Evolutionary conservation across 371 early-diverging fungal genomes (phyloP).

Genomic region (Mortierella sp.): DNA sequence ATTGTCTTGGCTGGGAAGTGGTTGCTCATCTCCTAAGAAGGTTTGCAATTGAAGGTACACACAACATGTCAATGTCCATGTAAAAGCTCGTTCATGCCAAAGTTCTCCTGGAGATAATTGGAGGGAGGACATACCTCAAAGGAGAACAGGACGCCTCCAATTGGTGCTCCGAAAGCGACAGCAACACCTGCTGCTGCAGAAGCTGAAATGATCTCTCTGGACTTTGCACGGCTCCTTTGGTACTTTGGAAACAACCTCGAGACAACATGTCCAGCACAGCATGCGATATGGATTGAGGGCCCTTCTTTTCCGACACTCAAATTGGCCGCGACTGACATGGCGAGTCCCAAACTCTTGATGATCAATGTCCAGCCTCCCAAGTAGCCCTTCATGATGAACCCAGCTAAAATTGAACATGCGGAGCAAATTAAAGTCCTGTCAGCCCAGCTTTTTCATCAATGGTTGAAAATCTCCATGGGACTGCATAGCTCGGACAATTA

Average conservation of each 20-base stretch:
- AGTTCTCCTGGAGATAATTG: neutral
- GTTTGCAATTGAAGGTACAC: no score
- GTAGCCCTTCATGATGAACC: slow-evolving; percentile 93
- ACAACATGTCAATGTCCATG: neutral
- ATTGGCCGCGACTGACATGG: slow-evolving; percentile 86
- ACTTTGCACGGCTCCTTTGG: slow-evolving; percentile 85
- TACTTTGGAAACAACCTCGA: slow-evolving; percentile 86
- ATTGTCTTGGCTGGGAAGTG: slow-evolving; percentile 94
- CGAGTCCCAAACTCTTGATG: slow-evolving; percentile 90
- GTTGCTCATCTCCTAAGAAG: slow-evolving; percentile 85
- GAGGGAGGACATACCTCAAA: slow-evolving; percentile 61
- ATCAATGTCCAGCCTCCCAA: slow-evolving; percentile 88
- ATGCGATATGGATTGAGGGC: slow-evolving; percentile 95
- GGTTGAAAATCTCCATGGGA: neutral
- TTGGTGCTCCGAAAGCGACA: slow-evolving; percentile 94
- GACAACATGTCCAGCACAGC: slow-evolving; percentile 90
- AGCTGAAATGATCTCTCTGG: slow-evolving; percentile 91
- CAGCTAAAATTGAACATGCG: slow-evolving; percentile 64
- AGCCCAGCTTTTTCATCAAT: neutral
- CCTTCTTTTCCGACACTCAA: slow-evolving; percentile 95
- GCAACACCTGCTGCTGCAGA: slow-evolving; percentile 93
- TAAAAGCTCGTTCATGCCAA: neutral
- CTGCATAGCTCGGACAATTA: neutral
- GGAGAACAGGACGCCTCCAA: slow-evolving; percentile 94
- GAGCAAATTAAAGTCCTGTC: neutral